Conservation (phyloP, 2,329 filamentous ascomycete species). For the Oidium heveae region DNA sequence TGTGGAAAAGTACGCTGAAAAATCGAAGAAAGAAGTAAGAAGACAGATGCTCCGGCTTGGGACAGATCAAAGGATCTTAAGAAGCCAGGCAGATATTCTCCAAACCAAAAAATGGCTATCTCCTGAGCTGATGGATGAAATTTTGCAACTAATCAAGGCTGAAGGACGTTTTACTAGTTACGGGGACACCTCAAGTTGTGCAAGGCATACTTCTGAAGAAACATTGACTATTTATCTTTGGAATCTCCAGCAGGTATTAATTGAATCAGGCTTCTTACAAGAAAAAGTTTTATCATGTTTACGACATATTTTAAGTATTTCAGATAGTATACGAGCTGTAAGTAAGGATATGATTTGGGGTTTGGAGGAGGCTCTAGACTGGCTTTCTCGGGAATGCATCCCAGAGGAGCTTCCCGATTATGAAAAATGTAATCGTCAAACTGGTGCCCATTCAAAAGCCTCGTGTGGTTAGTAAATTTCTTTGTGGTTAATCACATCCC, state of each 20-base stretch:
- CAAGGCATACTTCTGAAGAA: conserved; percentile 42
- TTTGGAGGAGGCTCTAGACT: conserved; percentile 67
- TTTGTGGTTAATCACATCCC: neutral
- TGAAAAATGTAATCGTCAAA: conserved; percentile 20
- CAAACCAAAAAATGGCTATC: conserved; percentile 59
- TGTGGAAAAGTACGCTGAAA: conserved; percentile 60
- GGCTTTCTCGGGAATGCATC: conserved; percentile 58
- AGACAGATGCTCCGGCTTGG: conserved; percentile 57
- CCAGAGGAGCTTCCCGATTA: conserved; percentile 48
- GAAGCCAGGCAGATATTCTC: conserved; percentile 49
- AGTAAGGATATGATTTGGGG: conserved; percentile 55
- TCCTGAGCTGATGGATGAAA: conserved; percentile 49
- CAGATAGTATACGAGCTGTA: conserved; percentile 29
- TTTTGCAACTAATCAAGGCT: conserved; percentile 46
- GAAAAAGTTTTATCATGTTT: conserved; percentile 37
- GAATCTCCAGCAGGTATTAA: conserved; percentile 54
- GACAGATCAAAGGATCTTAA: conserved; percentile 62
- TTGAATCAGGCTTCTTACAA: conserved; percentile 40
- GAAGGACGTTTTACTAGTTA: conserved; percentile 30
- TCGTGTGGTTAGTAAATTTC: conserved; percentile 10
- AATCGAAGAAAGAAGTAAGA: conserved; percentile 52
- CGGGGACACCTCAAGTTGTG: conserved; percentile 11
- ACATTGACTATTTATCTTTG: conserved; percentile 59
- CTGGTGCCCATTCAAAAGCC: conserved; percentile 7
- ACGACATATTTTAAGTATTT: conserved; percentile 39